Base-by-base conservation (phyloP, 768 basidiomycete genomes). In the Leccinum sublutescens region DNA sequence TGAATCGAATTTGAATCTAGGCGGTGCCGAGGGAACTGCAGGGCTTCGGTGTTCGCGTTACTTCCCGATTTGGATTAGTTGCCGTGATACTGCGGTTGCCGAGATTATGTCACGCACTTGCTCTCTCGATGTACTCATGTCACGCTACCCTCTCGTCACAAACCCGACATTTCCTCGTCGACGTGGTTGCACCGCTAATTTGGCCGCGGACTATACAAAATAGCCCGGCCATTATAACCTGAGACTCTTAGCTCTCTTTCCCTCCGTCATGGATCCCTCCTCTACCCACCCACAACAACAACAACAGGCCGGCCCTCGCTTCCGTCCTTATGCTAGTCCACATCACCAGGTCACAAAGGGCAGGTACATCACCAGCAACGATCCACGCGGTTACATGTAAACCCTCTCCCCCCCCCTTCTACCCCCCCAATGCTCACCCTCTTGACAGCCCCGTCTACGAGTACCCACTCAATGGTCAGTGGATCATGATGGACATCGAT, bases 401-500 rank as follows among this genome's bases (percentile, higher is more conserved):
- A 88, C 75, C 50, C 43, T 19, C 51, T 55, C 6, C 4, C 6
- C 4, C 25, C 29, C 11, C 21, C 52, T 15, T 45, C 15, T 12
- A 43, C 15, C 21, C 17, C 40, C 47, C 14, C 19, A n/a, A 1
- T 1, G 36, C 62, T 62, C 64, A 62, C 54, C 29, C 50, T 14
- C 25, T n/a, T 49, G 25, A 31, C 65, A 80, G 92, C 56, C 91
- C 91, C 12, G 93, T 95, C 11, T 94, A 90, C 68, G 93, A 95
- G 71, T 95, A 93, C 66, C 91, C 90, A 2, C 79, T 95, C 57
- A 91, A 92, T 62, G 89, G 87, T 21, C 91, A 94, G 68, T 93
- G 91, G 89, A 91, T 95, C 68, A 94, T 95, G 93, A 92, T 94
- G 84, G 93, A 95, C 76, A 89, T 91, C 68, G 93, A 95, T 71